Conservation (phyloP, 257 asterid species). For the Jacaranda mimosifolia region DNA sequence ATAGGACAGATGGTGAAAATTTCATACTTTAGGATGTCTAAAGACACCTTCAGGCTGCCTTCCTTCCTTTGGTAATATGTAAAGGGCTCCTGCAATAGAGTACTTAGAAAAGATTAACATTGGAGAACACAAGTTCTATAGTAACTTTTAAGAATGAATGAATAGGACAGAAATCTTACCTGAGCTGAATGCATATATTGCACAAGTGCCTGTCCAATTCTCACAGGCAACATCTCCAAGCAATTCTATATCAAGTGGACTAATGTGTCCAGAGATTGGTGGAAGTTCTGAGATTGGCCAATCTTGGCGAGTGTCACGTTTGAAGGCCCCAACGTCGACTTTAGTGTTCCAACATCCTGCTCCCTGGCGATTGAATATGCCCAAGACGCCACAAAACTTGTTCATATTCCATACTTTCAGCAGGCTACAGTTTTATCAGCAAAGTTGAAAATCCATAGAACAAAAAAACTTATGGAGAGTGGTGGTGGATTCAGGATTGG, state of each 20-base stretch:
- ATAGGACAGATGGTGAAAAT: constrained; percentile 38
- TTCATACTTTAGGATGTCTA: constrained; percentile 26
- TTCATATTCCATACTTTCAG: constrained; percentile 54
- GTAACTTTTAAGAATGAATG: neutral
- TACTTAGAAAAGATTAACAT: neutral
- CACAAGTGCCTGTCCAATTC: constrained; percentile 32
- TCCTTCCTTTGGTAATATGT: constrained; percentile 26
- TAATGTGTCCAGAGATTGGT: constrained; percentile 26
- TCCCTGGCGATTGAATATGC: constrained; percentile 48
- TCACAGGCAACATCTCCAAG: constrained; percentile 34
- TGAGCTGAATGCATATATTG: constrained; percentile 36
- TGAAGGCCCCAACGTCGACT: neutral
- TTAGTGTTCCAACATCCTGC: constrained; percentile 41
- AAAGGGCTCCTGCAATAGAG: constrained; percentile 30
- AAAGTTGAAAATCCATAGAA: neutral
- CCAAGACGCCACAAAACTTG: constrained; percentile 37
- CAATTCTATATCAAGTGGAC: constrained; percentile 37
- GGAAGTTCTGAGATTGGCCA: neutral
- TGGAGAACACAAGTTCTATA: neutral
- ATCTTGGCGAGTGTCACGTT: constrained; percentile 8
- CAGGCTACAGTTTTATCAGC: constrained; percentile 31
- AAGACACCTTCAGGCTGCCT: constrained; percentile 28
- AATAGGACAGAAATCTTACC: neutral
- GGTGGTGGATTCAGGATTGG: too few species aligned
- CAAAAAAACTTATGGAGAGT: neutral